Percentiles rank a stretch among this genome's conserved stretches.
Conservation (phyloP, 345 rosid species). For the Gossypium australe region DNA sequence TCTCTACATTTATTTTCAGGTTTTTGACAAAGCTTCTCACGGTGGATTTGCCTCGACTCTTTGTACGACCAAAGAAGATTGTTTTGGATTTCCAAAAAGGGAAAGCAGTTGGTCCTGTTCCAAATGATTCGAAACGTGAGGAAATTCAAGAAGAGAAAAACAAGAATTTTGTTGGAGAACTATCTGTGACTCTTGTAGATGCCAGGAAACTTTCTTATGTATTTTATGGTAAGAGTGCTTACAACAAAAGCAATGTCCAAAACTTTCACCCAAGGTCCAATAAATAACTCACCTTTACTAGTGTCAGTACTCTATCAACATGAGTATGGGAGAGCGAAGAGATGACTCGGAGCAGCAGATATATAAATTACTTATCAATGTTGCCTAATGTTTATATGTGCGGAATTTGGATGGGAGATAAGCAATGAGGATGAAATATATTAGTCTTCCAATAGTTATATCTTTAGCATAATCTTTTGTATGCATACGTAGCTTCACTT, state of each 20-base stretch:
- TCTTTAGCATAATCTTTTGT: neutral
- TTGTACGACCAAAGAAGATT: slow-evolving; percentile 97
- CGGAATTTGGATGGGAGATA: neutral
- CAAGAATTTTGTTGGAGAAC: slow-evolving; percentile 86
- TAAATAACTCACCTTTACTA: neutral
- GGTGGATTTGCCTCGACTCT: slow-evolving; percentile 83
- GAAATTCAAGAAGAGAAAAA: slow-evolving; percentile 80
- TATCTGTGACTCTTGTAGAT: slow-evolving; percentile 92
- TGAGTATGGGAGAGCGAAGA: neutral
- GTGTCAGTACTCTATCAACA: neutral
- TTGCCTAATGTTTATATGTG: neutral
- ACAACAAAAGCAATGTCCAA: neutral
- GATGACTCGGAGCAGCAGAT: neutral
- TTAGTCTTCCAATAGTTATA: neutral
- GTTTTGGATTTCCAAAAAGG: slow-evolving; percentile 96
- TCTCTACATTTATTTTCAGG: slow-evolving; percentile 38
- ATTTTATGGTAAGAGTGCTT: slow-evolving; percentile 50
- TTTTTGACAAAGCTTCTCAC: slow-evolving; percentile 90
- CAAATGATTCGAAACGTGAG: slow-evolving; percentile 60
- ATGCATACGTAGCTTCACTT: slow-evolving; percentile 9
- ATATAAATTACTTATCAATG: neutral
- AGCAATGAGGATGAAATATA: neutral
- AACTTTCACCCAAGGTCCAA: neutral
- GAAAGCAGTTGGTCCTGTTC: slow-evolving; percentile 83
- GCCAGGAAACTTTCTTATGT: slow-evolving; percentile 79